phyloP scores from a whole-genome alignment of 1,284 basidiomycete genomes.

The Kalmanozyma brasiliensis region DNA sequence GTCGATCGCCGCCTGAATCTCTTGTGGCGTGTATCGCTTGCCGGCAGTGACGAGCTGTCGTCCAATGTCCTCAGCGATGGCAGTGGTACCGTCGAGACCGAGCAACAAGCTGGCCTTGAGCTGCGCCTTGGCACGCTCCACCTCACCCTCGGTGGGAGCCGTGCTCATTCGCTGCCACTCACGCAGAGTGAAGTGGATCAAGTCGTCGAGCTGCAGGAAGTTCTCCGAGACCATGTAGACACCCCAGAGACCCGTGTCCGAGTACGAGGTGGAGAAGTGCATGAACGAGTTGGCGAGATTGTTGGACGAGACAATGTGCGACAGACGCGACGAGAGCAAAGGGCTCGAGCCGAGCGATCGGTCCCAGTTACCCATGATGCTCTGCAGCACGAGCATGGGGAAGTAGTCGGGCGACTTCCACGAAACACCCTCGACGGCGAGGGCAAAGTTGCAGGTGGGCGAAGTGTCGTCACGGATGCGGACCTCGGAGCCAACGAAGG shows the following conservation, averaged over 20 bases:
- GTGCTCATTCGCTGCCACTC: slow-evolving; percentile 98
- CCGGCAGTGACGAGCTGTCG: slow-evolving; percentile 95
- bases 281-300: slow-evolving; percentile 99
- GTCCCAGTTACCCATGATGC: slow-evolving; percentile 99
- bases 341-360: slow-evolving; percentile 91
- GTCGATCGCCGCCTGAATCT: slow-evolving; percentile 93
- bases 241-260: slow-evolving; percentile 98
- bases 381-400: slow-evolving; percentile 98
- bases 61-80: slow-evolving; percentile 97
- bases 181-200: slow-evolving; percentile 90
- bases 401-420: slow-evolving; percentile 99
- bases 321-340: slow-evolving; percentile 88
- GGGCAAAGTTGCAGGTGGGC: slow-evolving; percentile 88
- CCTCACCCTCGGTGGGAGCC: slow-evolving; percentile 83
- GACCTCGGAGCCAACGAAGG: slow-evolving; percentile 94
- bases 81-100: slow-evolving; percentile 91
- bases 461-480: slow-evolving; percentile 93
- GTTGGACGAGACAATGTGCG: slow-evolving; percentile 89
- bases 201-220: slow-evolving; percentile 85
- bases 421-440: slow-evolving; percentile 96
- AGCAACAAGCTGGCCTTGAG: slow-evolving; percentile 93
- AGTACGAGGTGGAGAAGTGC: slow-evolving; percentile 99
- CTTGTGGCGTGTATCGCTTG: slow-evolving; percentile 79
- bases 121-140: slow-evolving; percentile 96
- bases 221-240: slow-evolving; percentile 94